phyloP scores from a whole-genome alignment of 305 asterid species.

The Salvia sclarea region DNA sequence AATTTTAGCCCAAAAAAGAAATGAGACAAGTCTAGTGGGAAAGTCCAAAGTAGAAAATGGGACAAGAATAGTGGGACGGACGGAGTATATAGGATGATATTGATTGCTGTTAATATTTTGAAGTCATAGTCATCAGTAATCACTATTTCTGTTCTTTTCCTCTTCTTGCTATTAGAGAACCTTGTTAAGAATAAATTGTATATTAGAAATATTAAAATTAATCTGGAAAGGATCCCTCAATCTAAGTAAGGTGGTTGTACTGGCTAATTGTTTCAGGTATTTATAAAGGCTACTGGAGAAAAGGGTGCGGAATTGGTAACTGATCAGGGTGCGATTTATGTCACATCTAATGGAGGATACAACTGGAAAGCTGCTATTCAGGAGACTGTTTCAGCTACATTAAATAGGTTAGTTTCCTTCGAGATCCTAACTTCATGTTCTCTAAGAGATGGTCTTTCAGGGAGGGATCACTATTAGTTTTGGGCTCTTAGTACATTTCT shows the following conservation, averaged over 20 bases:
- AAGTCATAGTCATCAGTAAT: conserved; percentile 4
- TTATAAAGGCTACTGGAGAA: conserved; percentile 77
- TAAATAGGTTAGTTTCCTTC: conserved; percentile 70
- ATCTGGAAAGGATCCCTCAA: conserved; percentile 18
- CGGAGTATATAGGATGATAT: background rate
- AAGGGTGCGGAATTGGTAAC: conserved; percentile 97
- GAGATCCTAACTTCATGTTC: conserved; percentile 17
- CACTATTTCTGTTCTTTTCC: background rate
- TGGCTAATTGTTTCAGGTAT: conserved; percentile 34
- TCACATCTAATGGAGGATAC: conserved; percentile 93
- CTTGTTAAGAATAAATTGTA: background rate
- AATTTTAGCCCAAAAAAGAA: too few relatives aligned
- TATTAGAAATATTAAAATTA: background rate
- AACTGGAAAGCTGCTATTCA: conserved; percentile 98
- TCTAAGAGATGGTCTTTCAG: conserved; percentile 13
- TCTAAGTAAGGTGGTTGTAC: conserved; percentile 24
- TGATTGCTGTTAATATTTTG: background rate
- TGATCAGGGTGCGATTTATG: conserved; percentile 94
- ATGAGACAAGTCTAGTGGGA: too few relatives aligned
- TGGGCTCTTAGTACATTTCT: conserved; percentile 8
- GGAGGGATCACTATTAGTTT: conserved; percentile 1
- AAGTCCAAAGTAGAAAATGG: too few relatives aligned
- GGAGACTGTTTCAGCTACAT: conserved; percentile 98
- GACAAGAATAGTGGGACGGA: too few relatives aligned
- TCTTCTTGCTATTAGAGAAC: background rate